A percentile compares a stretch with the other conserved stretches of the same genome.
These are phyloP conservation scores for Neurospora cerealis DNA, from an alignment of 495 filamentous ascomycete species.

Conservation along the genomic window DNA sequence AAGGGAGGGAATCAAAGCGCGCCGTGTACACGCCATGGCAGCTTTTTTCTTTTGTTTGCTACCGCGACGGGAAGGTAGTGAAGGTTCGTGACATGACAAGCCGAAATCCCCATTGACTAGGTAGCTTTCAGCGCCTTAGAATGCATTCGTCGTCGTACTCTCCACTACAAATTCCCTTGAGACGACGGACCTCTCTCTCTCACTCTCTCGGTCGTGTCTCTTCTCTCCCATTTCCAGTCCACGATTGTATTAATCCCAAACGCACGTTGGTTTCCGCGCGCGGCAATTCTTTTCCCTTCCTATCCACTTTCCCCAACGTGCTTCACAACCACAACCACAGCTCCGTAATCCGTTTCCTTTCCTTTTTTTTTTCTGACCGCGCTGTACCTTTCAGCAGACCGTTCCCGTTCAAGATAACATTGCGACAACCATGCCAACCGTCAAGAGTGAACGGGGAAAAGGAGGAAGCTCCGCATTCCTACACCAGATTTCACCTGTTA, in stretches of 20 bases:
- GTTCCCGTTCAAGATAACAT: background rate
- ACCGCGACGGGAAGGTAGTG: background rate
- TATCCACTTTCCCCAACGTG: background rate
- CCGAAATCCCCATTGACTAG: background rate
- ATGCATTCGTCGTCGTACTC: background rate
- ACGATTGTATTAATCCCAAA: background rate
- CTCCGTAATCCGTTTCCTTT: background rate
- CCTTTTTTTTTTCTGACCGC: background rate
- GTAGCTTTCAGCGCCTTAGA: background rate
- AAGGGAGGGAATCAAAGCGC: background rate
- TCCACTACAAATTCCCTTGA: background rate
- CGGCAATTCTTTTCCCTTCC: background rate
- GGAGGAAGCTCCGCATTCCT: background rate
- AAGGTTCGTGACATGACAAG: background rate
- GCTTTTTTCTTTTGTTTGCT: background rate
- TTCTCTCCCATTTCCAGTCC: background rate
- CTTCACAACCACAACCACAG: background rate
- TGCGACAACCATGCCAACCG: background rate
- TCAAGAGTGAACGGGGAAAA: background rate
- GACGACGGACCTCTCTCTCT: background rate
- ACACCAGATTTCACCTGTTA: background rate
- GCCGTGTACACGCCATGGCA: background rate
- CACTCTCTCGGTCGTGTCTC: background rate
- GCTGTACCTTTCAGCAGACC: background rate
- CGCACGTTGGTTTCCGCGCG: background rate